phyloP scores from a whole-genome alignment of 768 basidiomycete species.

The Dentipellis fragilis region DNA sequence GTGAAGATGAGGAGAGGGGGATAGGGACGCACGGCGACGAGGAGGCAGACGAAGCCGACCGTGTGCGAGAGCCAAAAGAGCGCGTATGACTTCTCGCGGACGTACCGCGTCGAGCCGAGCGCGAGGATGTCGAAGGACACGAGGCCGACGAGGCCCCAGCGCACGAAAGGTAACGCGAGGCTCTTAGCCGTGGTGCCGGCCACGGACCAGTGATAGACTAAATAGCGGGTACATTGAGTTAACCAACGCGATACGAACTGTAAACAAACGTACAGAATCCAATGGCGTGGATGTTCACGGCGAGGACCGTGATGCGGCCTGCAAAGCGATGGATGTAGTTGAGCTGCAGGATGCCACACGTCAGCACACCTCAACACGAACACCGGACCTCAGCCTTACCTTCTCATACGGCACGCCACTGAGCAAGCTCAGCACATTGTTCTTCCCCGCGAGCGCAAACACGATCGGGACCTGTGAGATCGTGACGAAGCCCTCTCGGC shows the following conservation, averaged over 20 bases:
- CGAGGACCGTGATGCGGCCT: slow-evolving; percentile 31
- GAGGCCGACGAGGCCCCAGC: slow-evolving; percentile 26
- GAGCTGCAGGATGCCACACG: slow-evolving; percentile 21
- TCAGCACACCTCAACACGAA: too few species aligned
- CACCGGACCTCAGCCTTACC: slow-evolving; percentile 15
- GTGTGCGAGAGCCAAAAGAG: slow-evolving; percentile 36
- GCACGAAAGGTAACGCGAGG: neutral
- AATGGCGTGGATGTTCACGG: slow-evolving; percentile 31
- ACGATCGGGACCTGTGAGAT: slow-evolving; percentile 37
- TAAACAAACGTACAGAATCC: slow-evolving; percentile 26
- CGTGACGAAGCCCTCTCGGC: slow-evolving; percentile 26
- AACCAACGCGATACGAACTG: neutral
- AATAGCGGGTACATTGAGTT: neutral
- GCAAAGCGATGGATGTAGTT: slow-evolving; percentile 49
- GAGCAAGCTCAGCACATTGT: slow-evolving; percentile 31
- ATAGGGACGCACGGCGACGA: slow-evolving; percentile 18
- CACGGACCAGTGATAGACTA: slow-evolving; percentile 9
- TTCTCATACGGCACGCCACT: slow-evolving; percentile 39
- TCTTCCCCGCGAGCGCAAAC: slow-evolving; percentile 37
- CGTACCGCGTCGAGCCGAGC: slow-evolving; percentile 29
- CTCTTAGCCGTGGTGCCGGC: neutral
- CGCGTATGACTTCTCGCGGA: slow-evolving; percentile 32
- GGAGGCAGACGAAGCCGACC: slow-evolving; percentile 30
- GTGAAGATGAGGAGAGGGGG: neutral
- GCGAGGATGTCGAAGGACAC: slow-evolving; percentile 26